A percentile compares a stretch with the other conserved stretches of the same genome.
Conservation (phyloP, 441 rosid species). For the Pelargonium australe region DNA sequence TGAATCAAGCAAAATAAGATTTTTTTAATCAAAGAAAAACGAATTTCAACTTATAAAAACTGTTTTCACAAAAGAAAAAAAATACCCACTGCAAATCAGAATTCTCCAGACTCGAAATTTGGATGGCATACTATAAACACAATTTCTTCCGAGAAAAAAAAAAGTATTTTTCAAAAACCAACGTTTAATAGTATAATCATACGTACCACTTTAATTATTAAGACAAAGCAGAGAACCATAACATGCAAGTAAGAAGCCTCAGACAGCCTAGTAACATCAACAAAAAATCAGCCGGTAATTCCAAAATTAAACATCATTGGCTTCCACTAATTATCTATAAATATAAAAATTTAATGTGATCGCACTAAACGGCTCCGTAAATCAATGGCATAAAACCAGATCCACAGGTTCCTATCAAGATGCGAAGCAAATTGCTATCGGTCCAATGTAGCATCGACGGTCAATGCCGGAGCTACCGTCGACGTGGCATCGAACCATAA, state of each 20-base stretch:
- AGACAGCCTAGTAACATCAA: constrained; percentile 55
- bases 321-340: constrained; percentile 10
- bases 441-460: constrained; percentile 65
- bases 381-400: constrained; percentile 21
- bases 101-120: too few species aligned
- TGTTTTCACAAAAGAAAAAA: too few species aligned
- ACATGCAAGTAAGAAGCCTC: constrained; percentile 37
- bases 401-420: constrained; percentile 70
- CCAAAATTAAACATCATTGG: constrained; percentile 57
- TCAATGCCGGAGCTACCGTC: constrained; percentile 58
- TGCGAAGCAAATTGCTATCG: constrained; percentile 45
- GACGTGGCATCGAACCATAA: constrained; percentile 59
- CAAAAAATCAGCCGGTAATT: constrained; percentile 61
- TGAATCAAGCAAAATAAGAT: too few species aligned
- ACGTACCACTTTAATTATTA: too few species aligned
- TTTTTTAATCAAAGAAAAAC: too few species aligned
- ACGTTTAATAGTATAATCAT: too few species aligned
- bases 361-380: constrained; percentile 63
- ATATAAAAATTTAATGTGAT: constrained; percentile 24
- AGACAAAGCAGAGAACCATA: too few species aligned
- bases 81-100: too few species aligned
- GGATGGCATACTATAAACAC: too few species aligned
- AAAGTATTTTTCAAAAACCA: too few species aligned
- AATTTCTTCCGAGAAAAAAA: too few species aligned
- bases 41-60: too few species aligned